Conservation (phyloP, 1,139 yeast genomes). For the Debaryomyces sp. region DNA sequence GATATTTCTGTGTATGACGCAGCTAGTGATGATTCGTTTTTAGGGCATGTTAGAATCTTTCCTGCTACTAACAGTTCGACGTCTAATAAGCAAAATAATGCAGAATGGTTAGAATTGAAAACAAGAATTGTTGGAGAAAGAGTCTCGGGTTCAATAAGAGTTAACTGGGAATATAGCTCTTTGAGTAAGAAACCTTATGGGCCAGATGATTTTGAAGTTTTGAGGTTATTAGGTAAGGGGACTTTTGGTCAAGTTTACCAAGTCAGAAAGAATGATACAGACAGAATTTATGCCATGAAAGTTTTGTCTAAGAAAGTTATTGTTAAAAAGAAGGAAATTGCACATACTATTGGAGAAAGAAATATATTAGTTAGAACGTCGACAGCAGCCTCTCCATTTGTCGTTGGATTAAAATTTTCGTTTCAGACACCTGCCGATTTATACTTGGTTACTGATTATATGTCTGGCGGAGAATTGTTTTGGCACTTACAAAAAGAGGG, state of each 20-base stretch:
- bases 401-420: constrained; percentile 92
- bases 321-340: constrained; percentile 94
- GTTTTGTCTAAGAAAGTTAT: constrained; percentile 91
- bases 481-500: constrained; percentile 98
- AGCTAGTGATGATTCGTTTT: constrained; percentile 74
- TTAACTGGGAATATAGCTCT: constrained; percentile 72
- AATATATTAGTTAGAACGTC: constrained; percentile 88
- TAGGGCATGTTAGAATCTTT: constrained; percentile 78
- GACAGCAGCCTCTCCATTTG: constrained; percentile 82
- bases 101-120: constrained; percentile 74
- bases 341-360: constrained; percentile 96
- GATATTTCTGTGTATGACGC: constrained; percentile 90
- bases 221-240: constrained; percentile 90
- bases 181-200: constrained; percentile 77
- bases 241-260: constrained; percentile 98
- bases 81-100: constrained; percentile 32
- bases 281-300: constrained; percentile 95
- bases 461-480: constrained; percentile 97
- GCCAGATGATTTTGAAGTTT: constrained; percentile 90
- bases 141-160: constrained; percentile 75
- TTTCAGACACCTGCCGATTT: constrained; percentile 93
- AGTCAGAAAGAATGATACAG: constrained; percentile 86
- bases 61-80: constrained; percentile 54
- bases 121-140: constrained; percentile 77
- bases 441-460: constrained; percentile 92